Conservation (phyloP, 495 filamentous ascomycete species). For the Pseudoneurospora amorphoporcata region DNA sequence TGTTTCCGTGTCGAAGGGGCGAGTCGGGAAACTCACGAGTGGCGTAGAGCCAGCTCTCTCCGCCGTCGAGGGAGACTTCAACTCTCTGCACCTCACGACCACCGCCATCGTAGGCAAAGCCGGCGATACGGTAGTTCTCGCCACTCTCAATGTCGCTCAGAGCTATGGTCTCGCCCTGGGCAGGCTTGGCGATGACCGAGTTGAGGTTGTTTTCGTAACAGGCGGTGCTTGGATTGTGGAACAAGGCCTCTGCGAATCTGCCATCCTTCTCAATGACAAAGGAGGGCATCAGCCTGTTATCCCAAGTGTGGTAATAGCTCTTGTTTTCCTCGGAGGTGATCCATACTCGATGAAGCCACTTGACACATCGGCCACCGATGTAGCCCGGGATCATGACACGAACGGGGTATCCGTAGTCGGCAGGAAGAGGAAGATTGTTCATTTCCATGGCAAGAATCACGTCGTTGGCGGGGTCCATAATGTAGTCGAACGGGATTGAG, state of each 20-base stretch:
- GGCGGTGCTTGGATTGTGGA: slow-evolving; percentile 2
- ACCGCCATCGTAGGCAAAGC: slow-evolving; percentile 5
- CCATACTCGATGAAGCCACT: slow-evolving; percentile 11
- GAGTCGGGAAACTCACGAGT: slow-evolving; percentile 1
- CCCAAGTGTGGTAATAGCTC: slow-evolving; percentile 11
- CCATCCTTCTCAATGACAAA: slow-evolving; percentile 5
- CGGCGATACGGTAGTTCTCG: neutral
- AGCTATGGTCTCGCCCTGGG: slow-evolving; percentile 1
- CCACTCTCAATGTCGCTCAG: neutral
- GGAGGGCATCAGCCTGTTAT: slow-evolving; percentile 5
- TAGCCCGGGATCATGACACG: slow-evolving; percentile 8
- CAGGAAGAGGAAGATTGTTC: slow-evolving; percentile 13
- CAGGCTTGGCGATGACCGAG: slow-evolving; percentile 3
- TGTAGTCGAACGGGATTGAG: slow-evolving; percentile 3
- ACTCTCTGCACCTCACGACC: slow-evolving; percentile 9
- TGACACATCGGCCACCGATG: slow-evolving; percentile 8
- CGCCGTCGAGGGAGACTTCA: slow-evolving; percentile 6
- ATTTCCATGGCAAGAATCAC: slow-evolving; percentile 8
- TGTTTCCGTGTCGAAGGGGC: slow-evolving; percentile 6
- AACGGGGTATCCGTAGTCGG: slow-evolving; percentile 12
- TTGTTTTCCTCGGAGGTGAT: slow-evolving; percentile 2
- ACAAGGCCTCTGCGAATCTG: slow-evolving; percentile 1
- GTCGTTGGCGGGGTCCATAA: slow-evolving; percentile 4
- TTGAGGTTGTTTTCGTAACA: slow-evolving; percentile 6
- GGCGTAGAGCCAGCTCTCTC: slow-evolving; percentile 1